A percentile compares a stretch with the other conserved stretches of the same genome.
Conservation (phyloP, 1,284 basidiomycete species). For the Ustilago cynodontis region DNA sequence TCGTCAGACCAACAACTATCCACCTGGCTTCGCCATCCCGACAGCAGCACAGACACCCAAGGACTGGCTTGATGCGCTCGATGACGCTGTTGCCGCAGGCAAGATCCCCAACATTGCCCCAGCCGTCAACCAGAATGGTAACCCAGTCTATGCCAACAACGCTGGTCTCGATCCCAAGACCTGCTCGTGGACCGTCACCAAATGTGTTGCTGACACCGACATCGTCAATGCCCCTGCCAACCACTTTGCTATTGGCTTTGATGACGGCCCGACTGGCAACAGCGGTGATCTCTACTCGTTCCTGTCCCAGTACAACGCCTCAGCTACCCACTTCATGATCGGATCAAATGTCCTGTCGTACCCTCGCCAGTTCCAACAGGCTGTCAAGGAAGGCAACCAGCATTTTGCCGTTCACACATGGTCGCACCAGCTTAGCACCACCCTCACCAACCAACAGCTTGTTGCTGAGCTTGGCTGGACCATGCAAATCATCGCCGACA, state of each 20-base stretch:
- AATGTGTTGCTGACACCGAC: constrained; percentile 76
- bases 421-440: constrained; percentile 77
- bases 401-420: constrained; percentile 72
- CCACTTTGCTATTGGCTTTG: constrained; percentile 70
- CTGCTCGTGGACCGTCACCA: constrained; percentile 57
- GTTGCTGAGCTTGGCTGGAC: constrained; percentile 97
- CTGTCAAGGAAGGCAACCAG: constrained; percentile 82
- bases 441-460: constrained; percentile 84
- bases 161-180: constrained; percentile 24
- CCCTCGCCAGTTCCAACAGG: constrained; percentile 78
- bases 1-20: constrained; percentile 31
- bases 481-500: constrained; percentile 79
- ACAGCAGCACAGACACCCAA: constrained; percentile 41
- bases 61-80: constrained; percentile 51
- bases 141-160: constrained; percentile 48
- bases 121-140: constrained; percentile 25
- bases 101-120: constrained; percentile 57
- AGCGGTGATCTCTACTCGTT: constrained; percentile 78
- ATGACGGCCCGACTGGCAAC: constrained; percentile 85
- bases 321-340: constrained; percentile 90
- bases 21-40: constrained; percentile 29
- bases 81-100: constrained; percentile 45
- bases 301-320: constrained; percentile 77
- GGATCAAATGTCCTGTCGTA: constrained; percentile 87
- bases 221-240: constrained; percentile 76